phyloP scores from a whole-genome alignment of 495 filamentous ascomycete genomes.

The Opeltia flavorubescens region DNA sequence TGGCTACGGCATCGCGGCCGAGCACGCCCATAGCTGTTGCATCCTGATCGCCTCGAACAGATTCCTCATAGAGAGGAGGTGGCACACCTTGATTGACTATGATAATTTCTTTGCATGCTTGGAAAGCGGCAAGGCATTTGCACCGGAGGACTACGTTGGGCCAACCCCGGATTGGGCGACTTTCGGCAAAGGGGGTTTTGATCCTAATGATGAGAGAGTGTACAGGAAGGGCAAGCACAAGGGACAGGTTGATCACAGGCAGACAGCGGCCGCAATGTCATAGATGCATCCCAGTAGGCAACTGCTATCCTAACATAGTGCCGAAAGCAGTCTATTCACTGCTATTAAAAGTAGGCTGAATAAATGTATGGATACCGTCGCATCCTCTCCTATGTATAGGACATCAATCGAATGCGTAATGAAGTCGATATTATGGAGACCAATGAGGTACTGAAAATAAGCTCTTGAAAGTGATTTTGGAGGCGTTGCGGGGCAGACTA shows the following conservation, averaged over 20 bases:
- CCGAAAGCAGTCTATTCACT: no score
- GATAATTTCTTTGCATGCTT: slow-evolving; percentile 74
- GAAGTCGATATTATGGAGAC: no score
- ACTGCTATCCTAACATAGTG: no score
- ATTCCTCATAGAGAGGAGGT: slow-evolving; percentile 59
- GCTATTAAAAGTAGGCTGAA: no score
- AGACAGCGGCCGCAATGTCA: background rate
- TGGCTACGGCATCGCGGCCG: slow-evolving; percentile 79
- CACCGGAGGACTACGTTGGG: slow-evolving; percentile 81
- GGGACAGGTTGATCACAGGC: background rate
- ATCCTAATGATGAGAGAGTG: slow-evolving; percentile 77
- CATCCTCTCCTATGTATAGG: no score
- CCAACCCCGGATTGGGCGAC: slow-evolving; percentile 83
- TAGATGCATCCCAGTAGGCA: no score
- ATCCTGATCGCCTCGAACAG: slow-evolving; percentile 66
- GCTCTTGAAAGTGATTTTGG: no score
- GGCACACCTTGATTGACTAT: slow-evolving; percentile 89
- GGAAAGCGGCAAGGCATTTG: slow-evolving; percentile 55
- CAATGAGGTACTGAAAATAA: no score
- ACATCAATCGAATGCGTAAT: no score
- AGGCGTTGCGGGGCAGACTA: no score
- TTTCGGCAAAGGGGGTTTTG: slow-evolving; percentile 90
- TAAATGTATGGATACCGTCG: no score
- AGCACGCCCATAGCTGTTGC: slow-evolving; percentile 91
- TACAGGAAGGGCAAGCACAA: slow-evolving; percentile 54